Evolutionary conservation across 805 yeast species (phyloP), one percentile per base, ranked within the genome.

Genomic region (Saturnispora ahearnii): DNA sequence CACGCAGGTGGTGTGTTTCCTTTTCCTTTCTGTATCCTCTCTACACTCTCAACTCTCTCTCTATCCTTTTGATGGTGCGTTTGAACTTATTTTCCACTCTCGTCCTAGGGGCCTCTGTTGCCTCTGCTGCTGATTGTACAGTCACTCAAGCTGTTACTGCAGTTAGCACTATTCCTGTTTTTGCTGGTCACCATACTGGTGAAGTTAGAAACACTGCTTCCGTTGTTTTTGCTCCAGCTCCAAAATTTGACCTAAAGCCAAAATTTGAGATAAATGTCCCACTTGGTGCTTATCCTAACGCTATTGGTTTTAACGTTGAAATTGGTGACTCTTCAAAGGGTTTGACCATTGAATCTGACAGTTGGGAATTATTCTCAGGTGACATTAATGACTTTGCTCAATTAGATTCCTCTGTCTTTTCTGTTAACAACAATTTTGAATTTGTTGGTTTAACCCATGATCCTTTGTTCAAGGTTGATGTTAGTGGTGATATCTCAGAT

Each of bases 261-360:
- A 52, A 46, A 10, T 56, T 55, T 50, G 47, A 46, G 3, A 29
- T 59, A 13, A 55, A 31, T 41, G 46, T 59, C 40, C 62, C 62
- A 12, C 49, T 53, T 24, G 21, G 29, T 11, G 6, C 22, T 3
- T 50, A 44, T 24, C 41, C 40, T n/a, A 24, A 44, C 21, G 45
- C 48, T 6, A 22, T 50, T 13, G 54, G 54, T 3, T 47, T 57
- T 7, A 37, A 33, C 29, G 46, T 55, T 13, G 32, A 22, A 5
- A 12, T 51, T 3, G 26, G 45, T 6, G 29, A 40, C 5, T 24
- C 44, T 12, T 44, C 45, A 5, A 26, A 31, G 1, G 51, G 52
- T 34, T 12, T 51, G 6, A 37, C 43, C 18, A 46, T 36, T 3
- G 32, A 37, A 12, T 12, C 29, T 4, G 6, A 41, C 11, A 37